phyloP scores from a whole-genome alignment of 208 protist species.

The Trypanosoma rangeli region DNA sequence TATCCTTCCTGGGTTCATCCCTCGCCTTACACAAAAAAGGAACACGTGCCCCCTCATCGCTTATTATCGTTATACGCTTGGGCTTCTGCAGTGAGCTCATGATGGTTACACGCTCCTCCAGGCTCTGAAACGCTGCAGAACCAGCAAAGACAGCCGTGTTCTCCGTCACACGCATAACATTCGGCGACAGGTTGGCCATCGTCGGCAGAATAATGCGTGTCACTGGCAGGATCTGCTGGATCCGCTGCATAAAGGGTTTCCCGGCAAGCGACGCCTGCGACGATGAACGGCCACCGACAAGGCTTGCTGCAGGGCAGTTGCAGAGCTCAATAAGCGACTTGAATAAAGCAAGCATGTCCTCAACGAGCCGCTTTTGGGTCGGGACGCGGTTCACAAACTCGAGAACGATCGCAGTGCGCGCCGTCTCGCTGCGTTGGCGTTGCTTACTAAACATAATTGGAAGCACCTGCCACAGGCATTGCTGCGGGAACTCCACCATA shows the following conservation, averaged over 20 bases:
- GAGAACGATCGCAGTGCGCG: constrained; percentile 46
- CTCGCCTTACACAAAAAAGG: constrained; percentile 93
- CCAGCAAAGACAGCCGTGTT: constrained; percentile 46
- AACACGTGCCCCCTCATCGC: constrained; percentile 63
- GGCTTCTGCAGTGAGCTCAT: constrained; percentile 93
- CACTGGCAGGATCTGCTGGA: constrained; percentile 43
- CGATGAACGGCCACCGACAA: constrained; percentile 31
- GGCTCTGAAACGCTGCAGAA: constrained; percentile 63
- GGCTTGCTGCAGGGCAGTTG: constrained; percentile 45
- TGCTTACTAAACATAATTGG: constrained; percentile 74
- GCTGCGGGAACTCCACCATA: constrained; percentile 77
- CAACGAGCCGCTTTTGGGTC: constrained; percentile 37
- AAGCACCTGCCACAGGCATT: constrained; percentile 86
- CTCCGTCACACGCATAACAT: constrained; percentile 30
- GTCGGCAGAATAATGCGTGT: constrained; percentile 70
- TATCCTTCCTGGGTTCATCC: constrained; percentile 95
- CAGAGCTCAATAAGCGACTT: constrained; percentile 77
- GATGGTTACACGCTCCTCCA: constrained; percentile 71
- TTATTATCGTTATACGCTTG: constrained; percentile 88
- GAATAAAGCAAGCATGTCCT: constrained; percentile 59
- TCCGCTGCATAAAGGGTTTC: constrained; percentile 57
- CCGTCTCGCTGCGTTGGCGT: constrained; percentile 34
- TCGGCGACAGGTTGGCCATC: constrained; percentile 70
- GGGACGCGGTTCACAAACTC: constrained; percentile 39
- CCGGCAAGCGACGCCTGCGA: constrained; percentile 37